Base-by-base conservation (phyloP, 805 yeast species). In the Metschnikowia baotianmanensis region DNA sequence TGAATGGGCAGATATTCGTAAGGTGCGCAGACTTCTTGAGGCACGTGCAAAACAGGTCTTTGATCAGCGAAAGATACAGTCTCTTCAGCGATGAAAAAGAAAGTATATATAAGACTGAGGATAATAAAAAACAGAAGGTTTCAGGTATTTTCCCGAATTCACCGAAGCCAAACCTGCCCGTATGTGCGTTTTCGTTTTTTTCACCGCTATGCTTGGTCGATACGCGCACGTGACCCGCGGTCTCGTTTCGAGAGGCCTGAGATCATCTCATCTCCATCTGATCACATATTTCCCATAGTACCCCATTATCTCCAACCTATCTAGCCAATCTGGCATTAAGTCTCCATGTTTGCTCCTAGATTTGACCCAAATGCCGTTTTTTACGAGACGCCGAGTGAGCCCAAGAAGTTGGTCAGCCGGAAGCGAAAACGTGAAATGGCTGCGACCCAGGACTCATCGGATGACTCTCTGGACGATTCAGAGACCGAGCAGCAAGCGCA, bases 301-400 rank as follows among this genome's bases (percentile, higher is more conserved):
- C 27, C n/a, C n/a, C n/a, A n/a, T n/a, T n/a, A n/a, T n/a, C n/a
- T n/a, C n/a, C n/a, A n/a, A n/a, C n/a, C n/a, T n/a, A n/a, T n/a
- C n/a, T n/a, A n/a, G n/a, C n/a, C n/a, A n/a, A n/a, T n/a, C n/a
- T n/a, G n/a, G n/a, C n/a, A n/a, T n/a, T n/a, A n/a, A n/a, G n/a
- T n/a, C n/a, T 16, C 24, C 28, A 79, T 82, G 88, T 82, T 82
- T 65, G 85, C 84, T 7, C 73, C 76, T 12, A 67, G 87, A 57
- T 82, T 76, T 52, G 85, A 78, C 48, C 86, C 86, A 15, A 42
- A 38, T 32, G 52, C 48, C 9, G 56, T 57, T 29, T 54, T 55
- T 7, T 39, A 60, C 15, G 38, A 32, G 23, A 40, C 3, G 16
- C 43, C 45, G 13, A 33, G 38, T 26, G 40, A 34, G 25, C 40